These are phyloP conservation scores for Rhinocladiella mackenziei DNA, from an alignment of 2,329 filamentous ascomycete genomes.

Conservation along the genomic window DNA sequence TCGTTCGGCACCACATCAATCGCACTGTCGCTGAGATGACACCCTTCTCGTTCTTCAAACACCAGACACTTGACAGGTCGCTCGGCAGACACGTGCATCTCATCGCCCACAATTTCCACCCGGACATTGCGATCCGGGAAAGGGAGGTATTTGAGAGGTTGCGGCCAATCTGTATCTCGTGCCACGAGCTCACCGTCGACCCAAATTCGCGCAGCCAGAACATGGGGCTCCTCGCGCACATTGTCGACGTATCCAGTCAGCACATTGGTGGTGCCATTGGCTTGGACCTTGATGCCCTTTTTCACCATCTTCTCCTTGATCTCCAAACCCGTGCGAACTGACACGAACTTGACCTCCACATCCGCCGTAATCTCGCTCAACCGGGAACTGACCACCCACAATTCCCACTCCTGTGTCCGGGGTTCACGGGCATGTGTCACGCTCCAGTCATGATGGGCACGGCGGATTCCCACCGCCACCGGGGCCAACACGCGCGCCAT, in stretches of 20 bases:
- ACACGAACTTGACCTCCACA: slow-evolving; percentile 49
- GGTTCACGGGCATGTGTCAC: slow-evolving; percentile 55
- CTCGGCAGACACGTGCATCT: slow-evolving; percentile 45
- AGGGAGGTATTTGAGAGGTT: slow-evolving; percentile 57
- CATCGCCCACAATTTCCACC: slow-evolving; percentile 40
- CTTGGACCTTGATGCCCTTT: slow-evolving; percentile 45
- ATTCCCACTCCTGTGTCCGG: slow-evolving; percentile 50
- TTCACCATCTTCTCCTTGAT: slow-evolving; percentile 50
- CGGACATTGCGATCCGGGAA: slow-evolving; percentile 50
- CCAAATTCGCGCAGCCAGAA: slow-evolving; percentile 52
- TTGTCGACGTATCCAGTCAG: slow-evolving; percentile 49
- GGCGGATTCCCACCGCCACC: slow-evolving; percentile 54
- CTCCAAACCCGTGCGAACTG: slow-evolving; percentile 51
- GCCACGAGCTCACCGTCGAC: slow-evolving; percentile 49
- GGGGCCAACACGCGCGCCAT: slow-evolving; percentile 56
- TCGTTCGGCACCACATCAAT: slow-evolving; percentile 58
- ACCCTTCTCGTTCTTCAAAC: slow-evolving; percentile 55
- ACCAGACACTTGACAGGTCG: slow-evolving; percentile 59
- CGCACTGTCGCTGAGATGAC: slow-evolving; percentile 53
- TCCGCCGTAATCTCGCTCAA: slow-evolving; percentile 33
- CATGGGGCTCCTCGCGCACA: slow-evolving; percentile 49
- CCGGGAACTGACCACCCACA: slow-evolving; percentile 56
- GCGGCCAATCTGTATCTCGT: slow-evolving; percentile 58
- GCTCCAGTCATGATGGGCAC: slow-evolving; percentile 59
- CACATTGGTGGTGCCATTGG: slow-evolving; percentile 56